A percentile compares a stretch with the other conserved stretches of the same genome.
phyloP scores from a whole-genome alignment of 768 basidiomycete species.

The Tulasnella sp. region DNA sequence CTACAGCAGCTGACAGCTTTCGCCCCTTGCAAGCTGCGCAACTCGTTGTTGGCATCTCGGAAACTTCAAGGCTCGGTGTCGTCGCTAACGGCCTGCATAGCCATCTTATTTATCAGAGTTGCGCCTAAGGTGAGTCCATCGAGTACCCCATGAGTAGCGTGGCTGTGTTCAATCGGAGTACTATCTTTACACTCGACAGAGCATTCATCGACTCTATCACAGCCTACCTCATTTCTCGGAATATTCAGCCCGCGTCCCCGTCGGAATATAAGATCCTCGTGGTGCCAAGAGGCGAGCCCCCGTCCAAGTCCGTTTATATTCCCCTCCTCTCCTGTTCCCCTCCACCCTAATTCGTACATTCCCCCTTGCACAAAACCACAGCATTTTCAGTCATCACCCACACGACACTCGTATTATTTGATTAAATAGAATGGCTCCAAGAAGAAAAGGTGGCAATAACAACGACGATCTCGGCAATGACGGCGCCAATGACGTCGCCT shows the following conservation, averaged over 20 bases:
- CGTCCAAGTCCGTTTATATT: not conserved
- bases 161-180: not conserved
- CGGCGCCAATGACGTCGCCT: not conserved
- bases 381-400: not conserved
- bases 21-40: not conserved
- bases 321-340: not conserved
- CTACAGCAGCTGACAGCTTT: not conserved
- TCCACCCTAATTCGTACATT: not conserved
- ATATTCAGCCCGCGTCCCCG: not conserved
- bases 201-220: not conserved
- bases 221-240: not conserved
- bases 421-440: not conserved
- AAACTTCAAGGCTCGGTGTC: too few relatives aligned
- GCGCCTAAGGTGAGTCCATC: not conserved
- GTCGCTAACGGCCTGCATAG: too few relatives aligned
- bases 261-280: not conserved
- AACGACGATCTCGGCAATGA: not conserved
- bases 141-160: not conserved
- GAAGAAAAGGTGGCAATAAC: not conserved
- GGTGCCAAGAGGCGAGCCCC: not conserved
- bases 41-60: too few relatives aligned
- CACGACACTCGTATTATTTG: not conserved
- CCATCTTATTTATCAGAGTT: not conserved
- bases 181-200: not conserved
- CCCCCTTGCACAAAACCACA: not conserved